Conservation (phyloP, 805 yeast genomes). For the Cyberlindnera subsufficiens region DNA sequence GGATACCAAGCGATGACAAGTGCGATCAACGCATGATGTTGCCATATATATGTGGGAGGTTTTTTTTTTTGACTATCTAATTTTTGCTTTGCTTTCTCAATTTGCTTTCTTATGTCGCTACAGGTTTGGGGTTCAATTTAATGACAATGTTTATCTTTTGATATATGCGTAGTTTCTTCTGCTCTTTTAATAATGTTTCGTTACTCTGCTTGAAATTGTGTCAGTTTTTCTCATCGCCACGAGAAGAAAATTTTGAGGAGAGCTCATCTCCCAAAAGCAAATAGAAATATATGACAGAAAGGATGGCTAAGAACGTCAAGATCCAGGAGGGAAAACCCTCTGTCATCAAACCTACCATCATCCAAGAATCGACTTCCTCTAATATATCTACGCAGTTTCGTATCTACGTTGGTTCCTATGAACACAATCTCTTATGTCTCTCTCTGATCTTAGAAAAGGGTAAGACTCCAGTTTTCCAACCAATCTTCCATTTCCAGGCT, state of each 20-base stretch:
- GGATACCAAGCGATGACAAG: constrained; percentile 36
- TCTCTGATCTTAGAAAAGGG: constrained; percentile 57
- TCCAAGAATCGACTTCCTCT: constrained; percentile 8
- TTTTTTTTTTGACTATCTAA: background rate
- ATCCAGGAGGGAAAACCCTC: constrained; percentile 7
- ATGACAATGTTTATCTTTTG: background rate
- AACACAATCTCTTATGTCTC: constrained; percentile 83
- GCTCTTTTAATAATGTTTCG: too few relatives aligned
- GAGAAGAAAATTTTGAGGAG: constrained; percentile 1
- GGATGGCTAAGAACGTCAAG: constrained; percentile 9
- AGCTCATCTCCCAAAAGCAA: background rate
- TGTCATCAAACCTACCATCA: constrained; percentile 21
- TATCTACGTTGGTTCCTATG: constrained; percentile 91
- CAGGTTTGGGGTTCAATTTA: too few relatives aligned
- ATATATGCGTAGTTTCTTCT: background rate
- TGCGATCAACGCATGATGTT: constrained; percentile 19
- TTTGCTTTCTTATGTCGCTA: background rate
- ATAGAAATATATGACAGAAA: background rate
- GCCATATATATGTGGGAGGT: background rate
- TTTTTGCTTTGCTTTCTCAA: background rate
- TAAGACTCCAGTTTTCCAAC: constrained; percentile 68
- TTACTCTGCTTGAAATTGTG: too few relatives aligned
- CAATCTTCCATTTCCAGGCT: constrained; percentile 94
- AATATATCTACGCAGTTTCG: constrained; percentile 45
- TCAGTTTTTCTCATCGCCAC: too few relatives aligned